Base-by-base conservation (phyloP, 352 stramenopile genomes). In the Stephanocyclus meneghinianus region DNA sequence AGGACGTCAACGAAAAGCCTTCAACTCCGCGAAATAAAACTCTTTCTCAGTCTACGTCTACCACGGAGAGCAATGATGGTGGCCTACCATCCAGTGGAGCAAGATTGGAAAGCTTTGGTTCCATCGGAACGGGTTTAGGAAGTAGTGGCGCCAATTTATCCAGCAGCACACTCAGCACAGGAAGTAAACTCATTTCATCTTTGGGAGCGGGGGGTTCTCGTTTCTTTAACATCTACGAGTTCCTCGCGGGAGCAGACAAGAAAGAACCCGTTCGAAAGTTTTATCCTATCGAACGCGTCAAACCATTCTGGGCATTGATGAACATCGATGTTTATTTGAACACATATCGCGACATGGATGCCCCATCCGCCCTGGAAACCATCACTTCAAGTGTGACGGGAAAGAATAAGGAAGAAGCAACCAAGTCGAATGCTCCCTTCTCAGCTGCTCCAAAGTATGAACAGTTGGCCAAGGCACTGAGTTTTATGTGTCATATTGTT, bases 211-310 rank as follows among this genome's bases (percentile, higher is more conserved):
- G 72, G 40, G 69, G 50, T 30, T 44, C 71, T 15, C 69, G 75
- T 10, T 83, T 78, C 45, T 94, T 94, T 56, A 93, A 94, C 73
- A 83, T 89, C 15, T 93, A 91, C 73, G 90, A 92, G 53, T 93
- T 86, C 71, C 68, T 94, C 16, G 65, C 88, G 2, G 90, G 88
- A 42, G 83, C 89, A 1, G 84, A 85, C 57, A 86, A 87, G 32
- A 83, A 83, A 42, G 84, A 92, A 72, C 90, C 90, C 10, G 71
- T 71, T 5, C 78, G 90, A 32, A 93, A 90, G 63, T 93, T 94
- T 70, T 90, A 87, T 59, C 88, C 88, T 0, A 92, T 94, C 59
- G 91, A 92, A 75, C 81, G 90, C 2, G 81, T 90, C 56, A 87
- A 84, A 64, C 90, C 88, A 1, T 94, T 94, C 64, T 93, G 90